phyloP scores from a whole-genome alignment of 495 filamentous ascomycete genomes.

The Darksidea phi region DNA sequence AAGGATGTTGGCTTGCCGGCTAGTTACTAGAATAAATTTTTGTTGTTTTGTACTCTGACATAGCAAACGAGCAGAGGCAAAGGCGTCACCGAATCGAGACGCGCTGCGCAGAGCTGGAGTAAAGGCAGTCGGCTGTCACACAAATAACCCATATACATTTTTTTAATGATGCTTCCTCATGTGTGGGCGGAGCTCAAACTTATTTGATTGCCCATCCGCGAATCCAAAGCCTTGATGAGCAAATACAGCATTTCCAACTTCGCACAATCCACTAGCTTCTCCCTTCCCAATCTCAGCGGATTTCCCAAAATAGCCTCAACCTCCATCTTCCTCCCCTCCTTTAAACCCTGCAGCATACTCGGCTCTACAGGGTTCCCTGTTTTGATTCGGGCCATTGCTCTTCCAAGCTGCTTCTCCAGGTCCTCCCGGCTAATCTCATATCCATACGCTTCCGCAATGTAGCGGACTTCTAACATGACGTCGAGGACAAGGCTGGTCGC shows the following conservation, averaged over 20 bases:
- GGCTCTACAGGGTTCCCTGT: slow-evolving; percentile 47
- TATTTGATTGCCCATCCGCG: background rate
- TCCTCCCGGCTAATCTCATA: slow-evolving; percentile 42
- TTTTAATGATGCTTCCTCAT: too few species aligned
- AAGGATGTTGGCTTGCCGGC: too few species aligned
- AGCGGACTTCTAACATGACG: slow-evolving; percentile 54
- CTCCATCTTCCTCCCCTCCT: slow-evolving; percentile 46
- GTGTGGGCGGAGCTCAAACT: background rate
- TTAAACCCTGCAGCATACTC: slow-evolving; percentile 53
- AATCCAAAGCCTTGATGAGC: slow-evolving; percentile 38
- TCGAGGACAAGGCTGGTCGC: slow-evolving; percentile 43
- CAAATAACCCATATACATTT: too few species aligned
- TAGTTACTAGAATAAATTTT: too few species aligned
- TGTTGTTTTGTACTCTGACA: too few species aligned
- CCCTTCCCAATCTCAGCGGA: slow-evolving; percentile 47
- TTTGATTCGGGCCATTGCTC: slow-evolving; percentile 40
- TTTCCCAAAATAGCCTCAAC: slow-evolving; percentile 57
- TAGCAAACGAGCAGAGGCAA: too few species aligned
- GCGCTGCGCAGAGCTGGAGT: too few species aligned
- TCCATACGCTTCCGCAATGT: slow-evolving; percentile 48
- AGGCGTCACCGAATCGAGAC: too few species aligned
- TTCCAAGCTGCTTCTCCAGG: slow-evolving; percentile 44
- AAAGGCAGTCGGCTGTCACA: too few species aligned
- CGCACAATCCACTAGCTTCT: slow-evolving; percentile 46
- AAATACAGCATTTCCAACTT: slow-evolving; percentile 45